A percentile compares a stretch with the other conserved stretches of the same genome.
phyloP scores from a whole-genome alignment of 2,329 filamentous ascomycete genomes.

The Claviceps sp. region DNA sequence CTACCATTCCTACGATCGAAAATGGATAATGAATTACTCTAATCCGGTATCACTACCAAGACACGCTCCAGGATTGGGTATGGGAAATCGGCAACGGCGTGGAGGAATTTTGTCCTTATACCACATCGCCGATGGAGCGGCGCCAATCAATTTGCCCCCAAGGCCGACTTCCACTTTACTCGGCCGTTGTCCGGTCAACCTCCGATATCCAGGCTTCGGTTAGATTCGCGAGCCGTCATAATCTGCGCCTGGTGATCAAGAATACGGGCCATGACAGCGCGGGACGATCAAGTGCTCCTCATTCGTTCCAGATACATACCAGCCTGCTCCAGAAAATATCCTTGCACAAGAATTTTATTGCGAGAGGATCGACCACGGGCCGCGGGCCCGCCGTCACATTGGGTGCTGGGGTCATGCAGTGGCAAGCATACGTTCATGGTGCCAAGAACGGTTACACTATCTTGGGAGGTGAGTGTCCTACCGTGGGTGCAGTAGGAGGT shows the following conservation, averaged over 20 bases:
- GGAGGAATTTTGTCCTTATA: neutral
- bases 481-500: neutral
- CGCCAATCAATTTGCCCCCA: neutral
- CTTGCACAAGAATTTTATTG: neutral
- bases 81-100: neutral
- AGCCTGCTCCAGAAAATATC: neutral
- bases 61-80: neutral
- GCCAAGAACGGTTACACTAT: neutral
- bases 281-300: neutral
- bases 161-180: neutral
- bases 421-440: neutral
- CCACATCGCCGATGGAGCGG: neutral
- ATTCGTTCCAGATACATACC: constrained; percentile 2
- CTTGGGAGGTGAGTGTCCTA: constrained; percentile 1
- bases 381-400: neutral
- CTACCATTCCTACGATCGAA: neutral
- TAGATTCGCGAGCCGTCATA: neutral
- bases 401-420: neutral
- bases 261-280: constrained; percentile 1
- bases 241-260: neutral
- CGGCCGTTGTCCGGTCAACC: neutral
- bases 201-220: neutral
- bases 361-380: neutral
- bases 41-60: neutral
- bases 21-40: neutral